These are phyloP conservation scores for Verticillium zaregamsianum DNA, from an alignment of 2,329 filamentous ascomycete genomes.

Conservation along the genomic window DNA sequence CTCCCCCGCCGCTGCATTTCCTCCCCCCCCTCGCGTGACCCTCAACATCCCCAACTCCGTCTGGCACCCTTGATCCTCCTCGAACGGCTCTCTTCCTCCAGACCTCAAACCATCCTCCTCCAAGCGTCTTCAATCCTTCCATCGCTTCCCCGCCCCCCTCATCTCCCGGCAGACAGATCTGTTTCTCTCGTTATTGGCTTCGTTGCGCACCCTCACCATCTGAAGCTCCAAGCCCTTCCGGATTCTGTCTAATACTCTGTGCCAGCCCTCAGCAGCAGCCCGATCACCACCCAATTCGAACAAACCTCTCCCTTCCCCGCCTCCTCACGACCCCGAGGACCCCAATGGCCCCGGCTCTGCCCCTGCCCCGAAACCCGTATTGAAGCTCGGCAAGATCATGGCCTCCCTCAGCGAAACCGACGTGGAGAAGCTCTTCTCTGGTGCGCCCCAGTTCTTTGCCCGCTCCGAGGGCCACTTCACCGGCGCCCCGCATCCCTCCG, in stretches of 20 bases:
- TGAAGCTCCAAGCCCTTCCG: background rate
- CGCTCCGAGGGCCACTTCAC: slow-evolving; percentile 55
- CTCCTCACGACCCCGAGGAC: slow-evolving; percentile 37
- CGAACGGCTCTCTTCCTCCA: background rate
- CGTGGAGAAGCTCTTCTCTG: slow-evolving; percentile 67
- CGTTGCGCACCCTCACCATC: background rate
- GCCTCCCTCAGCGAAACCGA: slow-evolving; percentile 54
- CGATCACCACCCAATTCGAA: slow-evolving; percentile 39
- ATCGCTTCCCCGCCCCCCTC: background rate
- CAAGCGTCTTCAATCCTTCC: background rate
- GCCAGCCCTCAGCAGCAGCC: background rate
- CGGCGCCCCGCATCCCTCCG: slow-evolving; percentile 57
- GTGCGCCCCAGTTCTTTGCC: slow-evolving; percentile 69
- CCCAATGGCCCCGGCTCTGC: slow-evolving; percentile 26
- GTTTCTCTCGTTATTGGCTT: background rate
- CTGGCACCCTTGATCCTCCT: background rate
- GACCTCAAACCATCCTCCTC: background rate
- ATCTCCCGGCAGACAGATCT: background rate
- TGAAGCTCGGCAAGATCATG: slow-evolving; percentile 56
- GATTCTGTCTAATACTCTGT: background rate
- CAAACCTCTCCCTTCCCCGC: slow-evolving; percentile 54
- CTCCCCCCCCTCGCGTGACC: background rate
- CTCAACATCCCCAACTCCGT: background rate
- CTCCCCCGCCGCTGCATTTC: background rate
- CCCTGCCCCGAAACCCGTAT: slow-evolving; percentile 34